Evolutionary conservation across 2,329 filamentous ascomycete species (phyloP), one percentile per base, ranked within the genome.

Genomic region (Colletotrichum incanum): DNA sequence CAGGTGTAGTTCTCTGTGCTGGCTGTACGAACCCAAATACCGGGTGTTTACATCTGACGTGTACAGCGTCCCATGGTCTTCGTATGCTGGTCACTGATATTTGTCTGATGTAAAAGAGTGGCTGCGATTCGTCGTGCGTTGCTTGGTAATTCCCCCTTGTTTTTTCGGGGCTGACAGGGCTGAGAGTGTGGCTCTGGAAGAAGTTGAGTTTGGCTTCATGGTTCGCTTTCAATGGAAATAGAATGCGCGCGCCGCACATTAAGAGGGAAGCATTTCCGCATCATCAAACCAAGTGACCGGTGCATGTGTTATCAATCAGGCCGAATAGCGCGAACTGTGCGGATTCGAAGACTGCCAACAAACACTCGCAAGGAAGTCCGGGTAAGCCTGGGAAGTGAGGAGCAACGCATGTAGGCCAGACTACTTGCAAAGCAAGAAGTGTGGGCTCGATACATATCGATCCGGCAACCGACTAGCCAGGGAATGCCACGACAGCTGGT

Each of bases 401-500:
- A 67, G 41, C 7, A 50, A 41, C 39, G 39, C 28, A 28, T 54
- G 60, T 60, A 45, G 26, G 65, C 60, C 45, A 61, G 66, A 70
- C 52, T 70, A 47, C 59, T 72, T 45, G 37, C 65, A 64, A 63
- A 64, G 28, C 52, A 72, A 20, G 34, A 43, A 55, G 67, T 73
- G 67, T 72, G 71, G 67, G 67, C 67, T 73, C 61, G 39, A 65
- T 16, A 71, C 67, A 73, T 28, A 66, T 52, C 56, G 61, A 62
- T 37, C 66, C 64, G 39, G 72, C 49, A 62, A 73, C 75, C 66
- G 75, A 75, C 78, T 79, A 76, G 76, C 80, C 77, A 81, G 79
- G 75, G 74, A 75, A 71, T 83, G 82, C 82, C 82, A 84, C 81
- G 81, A 83, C 73, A 66, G 61, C 60, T 66, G 61, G 41, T 55